Base-by-base conservation (phyloP, 2,329 filamentous ascomycete genomes). In the Ophiostoma tasmaniense region DNA sequence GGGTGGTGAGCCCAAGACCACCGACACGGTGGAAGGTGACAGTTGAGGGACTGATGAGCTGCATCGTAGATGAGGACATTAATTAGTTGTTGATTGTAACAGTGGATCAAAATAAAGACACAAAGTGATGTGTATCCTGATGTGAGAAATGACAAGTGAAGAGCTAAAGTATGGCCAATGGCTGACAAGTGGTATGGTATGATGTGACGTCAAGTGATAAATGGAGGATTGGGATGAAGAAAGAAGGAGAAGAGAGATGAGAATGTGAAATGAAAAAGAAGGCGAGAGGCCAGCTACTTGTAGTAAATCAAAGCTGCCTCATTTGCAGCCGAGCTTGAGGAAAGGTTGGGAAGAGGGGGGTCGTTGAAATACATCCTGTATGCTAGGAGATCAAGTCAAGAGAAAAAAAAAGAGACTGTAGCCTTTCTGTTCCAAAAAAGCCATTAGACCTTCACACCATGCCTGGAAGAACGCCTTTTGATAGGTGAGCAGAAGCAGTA, bases 11-110 rank as follows among this genome's bases (percentile, higher is more conserved):
- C 13, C 68, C 22, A 13, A 73, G 68, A 3, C 71, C 71, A 6
- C 71, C 72, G 2, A 72, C 67, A 3, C 72, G 68, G 68, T 73
- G 72, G 67, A 73, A 71, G 39, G 70, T 62, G 25, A 71, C 17
- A n/a, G 11, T 50, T 4, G 25, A 20, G 1, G 69, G 37, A 13
- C 65, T 37, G 3, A 55, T 17, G 13, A 72, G 61, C 45, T 71
- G 67, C 70, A 72, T 72, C n/a, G 17, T 65, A n/a, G 7, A n/a
- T 61, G n/a, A 10, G 22, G 52, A 28, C 5, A 14, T 14, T 59
- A 39, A 62, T 17, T 11, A 20, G n/a, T 22, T 22, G n/a, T 20
- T 35, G 17, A 66, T 28, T 28, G 61, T 2, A 17, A 25, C 5
- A 10, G 52, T 3, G 11, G 13, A 13, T 13, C 37, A 39, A 11